Evolutionary conservation across 805 yeast species (phyloP), one percentile per base, ranked within the genome.

Genomic region (Yarrowia yakushimensis): DNA sequence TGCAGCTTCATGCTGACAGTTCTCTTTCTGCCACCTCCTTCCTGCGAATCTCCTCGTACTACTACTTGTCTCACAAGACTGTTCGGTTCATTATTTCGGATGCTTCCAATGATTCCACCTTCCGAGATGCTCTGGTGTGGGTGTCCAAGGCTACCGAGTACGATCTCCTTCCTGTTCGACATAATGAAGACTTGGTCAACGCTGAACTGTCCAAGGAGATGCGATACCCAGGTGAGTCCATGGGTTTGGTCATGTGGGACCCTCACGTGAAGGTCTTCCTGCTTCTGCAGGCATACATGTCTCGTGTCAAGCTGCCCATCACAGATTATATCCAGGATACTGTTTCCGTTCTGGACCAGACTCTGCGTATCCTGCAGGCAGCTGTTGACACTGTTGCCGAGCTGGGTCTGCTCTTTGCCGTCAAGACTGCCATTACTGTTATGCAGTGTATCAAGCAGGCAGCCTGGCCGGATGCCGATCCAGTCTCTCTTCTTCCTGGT

Each of bases 241-340:
- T 64, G 60, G 70, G 68, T 20, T 50, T 46, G 22, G 69, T 78
- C 22, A 85, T 90, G 74, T 90, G 94, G 86, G 96, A 91, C 71
- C 94, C 96, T 5, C 96, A 88, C 71, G 88, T 88, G 66, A 88
- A 88, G 71, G 84, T 90, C 2, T 88, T 80, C 68, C 75, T 88
- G 65, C 78, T 88, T 67, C 70, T 88, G 9, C 94, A 88, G 71
- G 92, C 93, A 0, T 86, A 80, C 68, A 82, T 88, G 81, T 76
- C 82, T 36, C 76, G 91, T 52, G 77, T 84, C 6, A 94, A 89
- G 64, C 77, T 94, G 52, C 99, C 98, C 1, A 89, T 94, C 69
- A 96, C 96, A 0, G 99, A 94, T 78, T 94, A 94, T 71, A 79
- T 87, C 10, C 98, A 93, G 71, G 99, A 94, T 73, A 91, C 97